Evolutionary conservation across 2,329 filamentous ascomycete genomes (phyloP).

Genomic region (Ophiostoma australiae): DNA sequence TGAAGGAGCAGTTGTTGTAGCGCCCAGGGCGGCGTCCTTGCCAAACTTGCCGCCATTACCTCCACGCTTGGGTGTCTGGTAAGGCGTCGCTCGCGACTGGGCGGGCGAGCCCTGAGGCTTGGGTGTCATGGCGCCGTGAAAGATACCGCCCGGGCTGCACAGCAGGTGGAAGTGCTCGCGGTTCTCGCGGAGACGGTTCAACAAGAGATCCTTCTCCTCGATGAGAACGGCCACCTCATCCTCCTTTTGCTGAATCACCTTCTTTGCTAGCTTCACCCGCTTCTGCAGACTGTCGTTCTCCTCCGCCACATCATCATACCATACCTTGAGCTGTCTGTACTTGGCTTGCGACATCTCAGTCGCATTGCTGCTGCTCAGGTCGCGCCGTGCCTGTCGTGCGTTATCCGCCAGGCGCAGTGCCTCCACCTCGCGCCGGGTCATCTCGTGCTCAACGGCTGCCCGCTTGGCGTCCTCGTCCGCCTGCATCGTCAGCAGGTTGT

Average conservation of each 20-base stretch:
- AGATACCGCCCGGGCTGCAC: constrained; percentile 66
- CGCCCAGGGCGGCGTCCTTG: constrained; percentile 24
- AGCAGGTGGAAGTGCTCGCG: constrained; percentile 78
- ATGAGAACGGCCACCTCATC: constrained; percentile 64
- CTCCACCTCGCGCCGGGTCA: constrained; percentile 83
- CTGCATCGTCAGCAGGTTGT: constrained; percentile 77
- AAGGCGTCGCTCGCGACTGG: constrained; percentile 46
- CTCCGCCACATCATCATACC: constrained; percentile 61
- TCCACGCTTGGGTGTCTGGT: constrained; percentile 44
- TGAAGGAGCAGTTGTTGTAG: not conserved
- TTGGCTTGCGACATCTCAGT: constrained; percentile 49
- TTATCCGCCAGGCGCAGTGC: constrained; percentile 72
- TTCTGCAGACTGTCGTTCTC: constrained; percentile 61
- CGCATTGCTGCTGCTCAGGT: constrained; percentile 42
- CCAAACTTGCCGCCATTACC: constrained; percentile 32
- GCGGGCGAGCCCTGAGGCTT: constrained; percentile 42
- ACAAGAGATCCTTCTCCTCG: constrained; percentile 72
- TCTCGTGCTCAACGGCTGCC: constrained; percentile 84
- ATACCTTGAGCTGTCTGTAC: constrained; percentile 59
- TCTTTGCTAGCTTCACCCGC: constrained; percentile 68
- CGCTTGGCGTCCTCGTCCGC: constrained; percentile 80
- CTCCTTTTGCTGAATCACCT: constrained; percentile 71
- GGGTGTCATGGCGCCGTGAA: constrained; percentile 59
- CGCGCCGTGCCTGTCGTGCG: constrained; percentile 55
- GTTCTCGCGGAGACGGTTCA: constrained; percentile 83